Percentiles rank a stretch among this genome's conserved stretches.
Conservation (phyloP, 768 basidiomycete species). For the Mycena metata region DNA sequence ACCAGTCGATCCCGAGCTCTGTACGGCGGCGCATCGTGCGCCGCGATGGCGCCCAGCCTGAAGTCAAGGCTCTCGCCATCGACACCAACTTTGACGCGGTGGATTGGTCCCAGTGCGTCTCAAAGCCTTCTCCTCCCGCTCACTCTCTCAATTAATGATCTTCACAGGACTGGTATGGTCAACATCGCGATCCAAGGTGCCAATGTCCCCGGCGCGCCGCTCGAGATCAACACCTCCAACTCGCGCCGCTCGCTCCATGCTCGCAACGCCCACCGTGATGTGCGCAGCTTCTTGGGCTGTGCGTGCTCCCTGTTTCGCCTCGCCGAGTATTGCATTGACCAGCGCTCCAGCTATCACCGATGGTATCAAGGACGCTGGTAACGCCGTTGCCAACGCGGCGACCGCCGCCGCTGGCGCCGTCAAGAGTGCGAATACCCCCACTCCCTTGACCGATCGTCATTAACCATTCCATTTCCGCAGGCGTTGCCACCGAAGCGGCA, state of each 20-base stretch:
- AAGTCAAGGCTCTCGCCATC: constrained; percentile 29
- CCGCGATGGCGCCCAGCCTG: constrained; percentile 18
- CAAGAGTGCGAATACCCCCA: background rate
- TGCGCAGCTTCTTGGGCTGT: background rate
- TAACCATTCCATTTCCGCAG: too few relatives aligned
- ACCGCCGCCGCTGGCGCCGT: background rate
- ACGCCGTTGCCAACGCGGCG: background rate
- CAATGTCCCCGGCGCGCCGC: constrained; percentile 23
- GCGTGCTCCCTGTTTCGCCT: background rate
- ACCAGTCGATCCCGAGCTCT: constrained; percentile 27
- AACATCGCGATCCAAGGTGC: constrained; percentile 30
- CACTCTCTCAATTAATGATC: background rate
- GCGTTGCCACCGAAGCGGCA: too few relatives aligned
- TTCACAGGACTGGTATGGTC: constrained; percentile 17
- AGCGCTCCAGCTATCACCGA: background rate
- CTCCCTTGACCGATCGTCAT: too few relatives aligned
- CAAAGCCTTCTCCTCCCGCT: background rate
- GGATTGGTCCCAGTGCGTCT: constrained; percentile 19
- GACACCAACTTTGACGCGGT: constrained; percentile 34
- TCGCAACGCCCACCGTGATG: background rate
- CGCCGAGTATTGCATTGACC: background rate
- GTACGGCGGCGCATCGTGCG: constrained; percentile 7
- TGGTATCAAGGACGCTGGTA: constrained; percentile 11
- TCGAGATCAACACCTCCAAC: background rate
- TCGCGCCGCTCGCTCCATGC: background rate